Evolutionary conservation across 176 grass and related monocot species (phyloP), one percentile per base, ranked within the genome.

Genomic region (Chrysopogon serrulatus): DNA sequence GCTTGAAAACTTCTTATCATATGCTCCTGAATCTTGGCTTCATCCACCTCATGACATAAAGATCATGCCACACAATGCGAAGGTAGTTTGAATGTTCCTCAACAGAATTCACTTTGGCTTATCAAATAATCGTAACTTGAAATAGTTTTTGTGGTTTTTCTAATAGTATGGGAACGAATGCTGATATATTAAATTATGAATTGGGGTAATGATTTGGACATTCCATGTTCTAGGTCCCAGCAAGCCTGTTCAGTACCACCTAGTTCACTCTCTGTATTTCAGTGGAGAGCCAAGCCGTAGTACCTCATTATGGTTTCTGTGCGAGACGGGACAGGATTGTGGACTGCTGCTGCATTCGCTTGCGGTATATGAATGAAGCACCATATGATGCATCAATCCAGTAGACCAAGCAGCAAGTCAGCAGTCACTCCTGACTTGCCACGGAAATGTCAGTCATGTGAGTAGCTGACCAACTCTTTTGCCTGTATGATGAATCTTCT

Each of bases 21-120:
- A 90, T 70, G 71, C 93, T 37, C 82, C 89, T 63, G 93, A 99
- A 73, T 79, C 93, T 74, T 99, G 96, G 96, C 93, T 99, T 66
- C 96, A 99, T 80, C 92, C 88, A 63, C 93, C 96, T 85, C 92
- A 87, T 74, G 96, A 99, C 87, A 96, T 99, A 90, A 99, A 99
- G 65, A 99, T 99, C 69, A 99, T 99, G 96, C 96, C 96, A 41
- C 96, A 99, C 90, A 94, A 92, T 82, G 86, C 91, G 3, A 99
- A 99, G 92, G 96, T 99, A 91, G 76, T 40, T 63, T 37, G 54
- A 59, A 73, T 72, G 12, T 28, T 62, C 5, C 37, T 72, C 6
- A 16, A 31, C 0, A 4, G 15, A 69, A 64, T 57, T 57, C 37
- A 23, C 62, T 62, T 62, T 79, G 8, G 42, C 18, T 44, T 62